Percentiles rank a stretch among this genome's conserved stretches.
Conservation (phyloP, 2,329 filamentous ascomycete genomes). For the Fusarium zealandicum region DNA sequence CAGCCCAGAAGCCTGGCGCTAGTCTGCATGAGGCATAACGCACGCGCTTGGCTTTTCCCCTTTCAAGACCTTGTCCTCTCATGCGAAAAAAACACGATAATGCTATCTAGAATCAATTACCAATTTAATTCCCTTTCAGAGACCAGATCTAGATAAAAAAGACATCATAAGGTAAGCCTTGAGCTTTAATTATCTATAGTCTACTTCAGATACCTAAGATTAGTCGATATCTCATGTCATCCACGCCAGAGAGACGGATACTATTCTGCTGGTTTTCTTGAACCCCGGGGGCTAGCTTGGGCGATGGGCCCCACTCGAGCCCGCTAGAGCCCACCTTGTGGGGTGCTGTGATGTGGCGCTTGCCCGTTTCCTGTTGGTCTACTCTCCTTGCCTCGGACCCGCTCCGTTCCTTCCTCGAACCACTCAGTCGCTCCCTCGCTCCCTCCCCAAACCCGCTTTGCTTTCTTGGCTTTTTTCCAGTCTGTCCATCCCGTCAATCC, state of each 20-base stretch:
- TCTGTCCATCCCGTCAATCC: conserved; percentile 31
- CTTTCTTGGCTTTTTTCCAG: conserved; percentile 34
- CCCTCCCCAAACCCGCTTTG: conserved; percentile 33
- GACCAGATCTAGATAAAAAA: too few species aligned
- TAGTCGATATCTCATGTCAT: too few species aligned
- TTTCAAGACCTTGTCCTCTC: conserved; percentile 26
- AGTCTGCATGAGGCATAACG: conserved; percentile 22
- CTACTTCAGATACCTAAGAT: too few species aligned
- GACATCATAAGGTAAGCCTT: too few species aligned
- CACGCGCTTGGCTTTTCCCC: conserved; percentile 17
- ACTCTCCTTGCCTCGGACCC: conserved; percentile 16
- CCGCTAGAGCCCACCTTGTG: conserved; percentile 16
- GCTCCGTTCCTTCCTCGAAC: conserved; percentile 10
- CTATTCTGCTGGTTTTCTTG: too few species aligned
- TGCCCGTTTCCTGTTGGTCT: conserved; percentile 35
- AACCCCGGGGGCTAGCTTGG: too few species aligned
- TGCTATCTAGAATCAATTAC: too few species aligned
- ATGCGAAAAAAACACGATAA: too few species aligned
- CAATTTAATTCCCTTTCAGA: too few species aligned
- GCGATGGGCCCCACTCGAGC: conserved; percentile 11
- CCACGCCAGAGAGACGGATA: too few species aligned
- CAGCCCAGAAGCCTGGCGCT: conserved; percentile 5
- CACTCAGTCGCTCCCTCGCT: conserved; percentile 33
- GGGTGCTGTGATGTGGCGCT: conserved; percentile 19
- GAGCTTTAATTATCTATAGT: too few species aligned